A percentile compares a stretch with the other conserved stretches of the same genome.
These are phyloP conservation scores for Ceratobasidium sp. DNA, from an alignment of 1,284 basidiomycete species.

Conservation along the genomic window DNA sequence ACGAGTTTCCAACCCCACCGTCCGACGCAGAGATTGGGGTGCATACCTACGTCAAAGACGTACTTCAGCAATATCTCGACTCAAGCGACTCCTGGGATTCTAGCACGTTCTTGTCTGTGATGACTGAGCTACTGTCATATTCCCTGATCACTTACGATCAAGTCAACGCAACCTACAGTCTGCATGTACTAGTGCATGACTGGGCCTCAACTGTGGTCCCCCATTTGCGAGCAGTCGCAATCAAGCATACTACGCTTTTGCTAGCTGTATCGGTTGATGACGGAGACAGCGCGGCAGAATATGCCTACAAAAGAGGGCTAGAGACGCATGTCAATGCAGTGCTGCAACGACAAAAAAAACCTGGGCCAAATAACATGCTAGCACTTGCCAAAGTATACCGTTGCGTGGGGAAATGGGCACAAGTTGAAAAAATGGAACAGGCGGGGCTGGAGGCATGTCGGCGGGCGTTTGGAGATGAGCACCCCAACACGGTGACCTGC, in stretches of 20 bases:
- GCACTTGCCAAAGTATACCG: neutral
- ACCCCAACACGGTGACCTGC: neutral
- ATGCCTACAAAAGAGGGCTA: neutral
- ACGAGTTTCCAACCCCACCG: neutral
- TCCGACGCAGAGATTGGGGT: neutral
- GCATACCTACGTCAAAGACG: neutral
- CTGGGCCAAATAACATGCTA: neutral
- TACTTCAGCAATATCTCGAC: neutral
- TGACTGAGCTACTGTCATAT: slow-evolving; percentile 20
- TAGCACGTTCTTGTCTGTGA: neutral
- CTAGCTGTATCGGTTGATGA: slow-evolving; percentile 3
- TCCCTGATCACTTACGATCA: slow-evolving; percentile 7
- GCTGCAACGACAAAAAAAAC: neutral
- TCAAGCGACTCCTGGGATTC: neutral
- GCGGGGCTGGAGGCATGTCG: neutral
- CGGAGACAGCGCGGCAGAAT: neutral
- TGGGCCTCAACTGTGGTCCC: neutral
- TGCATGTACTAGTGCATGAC: slow-evolving; percentile 16
- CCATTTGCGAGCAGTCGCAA: neutral
- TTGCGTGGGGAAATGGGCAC: neutral
- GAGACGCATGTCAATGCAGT: neutral
- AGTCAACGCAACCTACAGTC: neutral
- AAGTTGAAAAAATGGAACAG: neutral
- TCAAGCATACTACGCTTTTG: neutral
- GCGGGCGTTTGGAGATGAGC: neutral